Percentiles rank a stretch among this genome's conserved stretches.
Conservation (phyloP, 2,329 filamentous ascomycete genomes). For the Alternaria sp. region DNA sequence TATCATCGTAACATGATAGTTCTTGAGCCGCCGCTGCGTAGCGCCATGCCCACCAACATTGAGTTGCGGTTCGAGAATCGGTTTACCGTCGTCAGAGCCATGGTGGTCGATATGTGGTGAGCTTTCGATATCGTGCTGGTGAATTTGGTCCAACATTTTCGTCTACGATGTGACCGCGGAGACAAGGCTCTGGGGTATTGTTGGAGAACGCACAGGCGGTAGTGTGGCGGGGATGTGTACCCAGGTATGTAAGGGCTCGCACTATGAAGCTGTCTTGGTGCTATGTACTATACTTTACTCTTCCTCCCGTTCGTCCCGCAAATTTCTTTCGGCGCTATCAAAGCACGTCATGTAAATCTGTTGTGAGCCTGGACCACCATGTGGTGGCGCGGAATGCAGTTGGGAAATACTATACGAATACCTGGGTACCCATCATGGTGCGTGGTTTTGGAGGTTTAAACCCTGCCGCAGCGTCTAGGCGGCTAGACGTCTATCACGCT, state of each 20-base stretch:
- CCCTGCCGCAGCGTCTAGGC: not conserved
- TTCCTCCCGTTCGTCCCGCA: constrained; percentile 3
- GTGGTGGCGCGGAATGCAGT: not conserved
- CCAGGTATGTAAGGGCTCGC: not conserved
- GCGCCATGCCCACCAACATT: constrained; percentile 27
- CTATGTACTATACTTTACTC: not conserved
- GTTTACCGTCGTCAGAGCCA: constrained; percentile 13
- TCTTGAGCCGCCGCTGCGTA: constrained; percentile 22
- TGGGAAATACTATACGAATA: not conserved
- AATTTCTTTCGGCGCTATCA: constrained; percentile 21
- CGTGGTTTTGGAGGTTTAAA: not conserved
- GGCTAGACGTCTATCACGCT: not conserved
- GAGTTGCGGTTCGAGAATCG: constrained; percentile 25
- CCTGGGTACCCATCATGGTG: not conserved
- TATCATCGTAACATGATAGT: constrained; percentile 32
- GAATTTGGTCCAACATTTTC: constrained; percentile 14
- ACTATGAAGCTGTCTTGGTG: not conserved
- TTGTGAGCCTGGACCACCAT: constrained; percentile 18
- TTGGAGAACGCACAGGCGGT: not conserved
- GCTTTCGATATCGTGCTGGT: constrained; percentile 17
- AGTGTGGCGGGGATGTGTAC: not conserved
- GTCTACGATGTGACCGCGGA: not conserved
- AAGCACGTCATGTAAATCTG: constrained; percentile 26
- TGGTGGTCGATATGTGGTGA: constrained; percentile 12
- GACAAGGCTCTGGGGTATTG: not conserved